Conservation (phyloP, 495 filamentous ascomycete species). For the Amniculicola lignicola region DNA sequence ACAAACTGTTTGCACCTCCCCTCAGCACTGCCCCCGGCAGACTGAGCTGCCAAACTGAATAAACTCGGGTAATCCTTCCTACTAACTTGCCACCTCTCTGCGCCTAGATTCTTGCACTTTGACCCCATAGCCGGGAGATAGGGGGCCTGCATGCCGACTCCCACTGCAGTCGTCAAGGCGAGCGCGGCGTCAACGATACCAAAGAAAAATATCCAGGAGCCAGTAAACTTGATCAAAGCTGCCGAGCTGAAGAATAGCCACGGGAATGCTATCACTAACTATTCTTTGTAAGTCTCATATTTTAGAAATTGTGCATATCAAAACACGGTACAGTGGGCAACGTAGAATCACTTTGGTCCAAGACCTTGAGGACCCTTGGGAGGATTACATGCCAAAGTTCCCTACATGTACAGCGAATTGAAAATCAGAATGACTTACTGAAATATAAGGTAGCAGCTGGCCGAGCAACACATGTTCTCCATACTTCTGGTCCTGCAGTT, state of each 20-base stretch:
- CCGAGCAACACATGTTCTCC: constrained; percentile 6
- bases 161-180: background rate
- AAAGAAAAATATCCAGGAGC: constrained; percentile 10
- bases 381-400: too few species aligned
- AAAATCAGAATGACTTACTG: constrained; percentile 11
- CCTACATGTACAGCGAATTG: too few species aligned
- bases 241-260: constrained; percentile 23
- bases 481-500: constrained; percentile 13
- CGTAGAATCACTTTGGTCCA: too few species aligned
- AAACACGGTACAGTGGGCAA: background rate
- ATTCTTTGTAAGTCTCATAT: background rate
- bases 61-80: constrained; percentile 15
- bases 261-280: constrained; percentile 16
- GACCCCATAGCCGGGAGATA: constrained; percentile 14
- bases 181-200: constrained; percentile 24
- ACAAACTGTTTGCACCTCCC: constrained; percentile 17
- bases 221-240: constrained; percentile 6
- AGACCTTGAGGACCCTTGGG: too few species aligned
- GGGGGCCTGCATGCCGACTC: constrained; percentile 12
- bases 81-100: constrained; percentile 17
- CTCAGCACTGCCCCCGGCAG: background rate
- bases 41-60: constrained; percentile 4
- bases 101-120: constrained; percentile 1
- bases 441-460: constrained; percentile 9
- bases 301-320: background rate